Evolutionary conservation across 768 basidiomycete species (phyloP).

Genomic region (Tulasnella sp.): DNA sequence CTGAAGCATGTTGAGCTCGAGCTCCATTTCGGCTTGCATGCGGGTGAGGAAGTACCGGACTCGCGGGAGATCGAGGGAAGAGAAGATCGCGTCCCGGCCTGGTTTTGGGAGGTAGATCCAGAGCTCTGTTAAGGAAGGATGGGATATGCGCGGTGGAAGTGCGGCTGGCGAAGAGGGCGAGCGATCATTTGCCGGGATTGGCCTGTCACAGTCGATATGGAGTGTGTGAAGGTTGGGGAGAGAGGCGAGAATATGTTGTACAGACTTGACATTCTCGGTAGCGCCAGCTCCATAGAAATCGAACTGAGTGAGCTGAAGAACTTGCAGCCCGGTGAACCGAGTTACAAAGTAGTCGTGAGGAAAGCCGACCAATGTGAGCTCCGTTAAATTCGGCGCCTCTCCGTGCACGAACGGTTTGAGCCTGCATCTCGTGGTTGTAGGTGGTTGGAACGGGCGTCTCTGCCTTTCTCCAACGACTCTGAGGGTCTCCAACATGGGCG

Average conservation of each 20-base stretch:
- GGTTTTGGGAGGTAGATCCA: not conserved
- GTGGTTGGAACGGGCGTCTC: constrained; percentile 35
- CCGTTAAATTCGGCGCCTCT: not conserved
- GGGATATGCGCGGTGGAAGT: not conserved
- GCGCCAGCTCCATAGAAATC: constrained; percentile 34
- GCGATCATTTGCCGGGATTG: not conserved
- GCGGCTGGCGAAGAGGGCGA: not conserved
- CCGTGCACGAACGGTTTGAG: not conserved
- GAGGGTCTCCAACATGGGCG: constrained; percentile 61
- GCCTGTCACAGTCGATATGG: constrained; percentile 36
- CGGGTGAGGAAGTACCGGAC: not conserved
- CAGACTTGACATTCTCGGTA: constrained; percentile 66
- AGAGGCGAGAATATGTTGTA: constrained; percentile 66
- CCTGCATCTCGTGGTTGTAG: not conserved
- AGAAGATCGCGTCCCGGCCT: not conserved
- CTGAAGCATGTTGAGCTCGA: not conserved
- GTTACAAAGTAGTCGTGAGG: not conserved
- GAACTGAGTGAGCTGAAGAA: not conserved
- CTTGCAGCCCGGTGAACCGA: not conserved
- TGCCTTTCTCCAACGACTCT: constrained; percentile 51
- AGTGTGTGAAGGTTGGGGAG: constrained; percentile 34
- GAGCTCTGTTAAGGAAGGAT: not conserved
- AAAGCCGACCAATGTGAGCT: not conserved
- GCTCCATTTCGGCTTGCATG: not conserved
- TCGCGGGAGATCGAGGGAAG: not conserved